phyloP scores from a whole-genome alignment of 257 asterid species.

The Nicotiana sylvestris region DNA sequence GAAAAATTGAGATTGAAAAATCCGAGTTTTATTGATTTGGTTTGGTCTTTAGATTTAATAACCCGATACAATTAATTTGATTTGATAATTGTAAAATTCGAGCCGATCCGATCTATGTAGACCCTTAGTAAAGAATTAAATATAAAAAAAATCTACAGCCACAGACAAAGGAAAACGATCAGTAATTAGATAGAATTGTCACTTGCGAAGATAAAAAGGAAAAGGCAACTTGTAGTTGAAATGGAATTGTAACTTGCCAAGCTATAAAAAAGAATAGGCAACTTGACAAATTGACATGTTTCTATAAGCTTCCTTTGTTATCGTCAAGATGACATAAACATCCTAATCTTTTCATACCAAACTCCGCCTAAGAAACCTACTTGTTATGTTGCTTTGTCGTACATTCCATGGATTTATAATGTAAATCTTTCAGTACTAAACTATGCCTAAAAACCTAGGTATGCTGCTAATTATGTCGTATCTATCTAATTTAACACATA shows the following conservation, averaged over 20 bases:
- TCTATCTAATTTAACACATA: too few relatives aligned
- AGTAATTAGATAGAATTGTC: background rate
- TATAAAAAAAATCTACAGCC: background rate
- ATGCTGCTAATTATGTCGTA: background rate
- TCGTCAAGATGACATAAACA: conserved; percentile 6
- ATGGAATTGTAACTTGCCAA: background rate
- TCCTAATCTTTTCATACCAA: conserved; percentile 18
- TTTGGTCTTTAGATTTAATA: too few relatives aligned
- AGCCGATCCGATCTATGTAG: too few relatives aligned
- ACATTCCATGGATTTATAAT: background rate
- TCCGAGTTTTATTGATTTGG: too few relatives aligned
- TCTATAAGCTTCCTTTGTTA: conserved; percentile 19
- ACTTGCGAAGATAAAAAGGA: background rate
- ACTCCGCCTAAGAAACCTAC: conserved; percentile 11
- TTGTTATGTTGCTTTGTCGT: background rate
- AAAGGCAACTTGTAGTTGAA: background rate
- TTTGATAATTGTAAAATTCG: too few relatives aligned
- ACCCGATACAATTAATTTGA: too few relatives aligned
- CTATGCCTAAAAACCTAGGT: background rate
- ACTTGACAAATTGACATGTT: conserved; percentile 12
- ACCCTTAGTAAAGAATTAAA: background rate
- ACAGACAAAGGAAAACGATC: background rate
- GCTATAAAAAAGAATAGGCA: background rate
- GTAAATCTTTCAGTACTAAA: background rate
- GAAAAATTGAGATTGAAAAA: too few relatives aligned